phyloP scores from a whole-genome alignment of 208 protist species.

The Novymonas esmeraldas region DNA sequence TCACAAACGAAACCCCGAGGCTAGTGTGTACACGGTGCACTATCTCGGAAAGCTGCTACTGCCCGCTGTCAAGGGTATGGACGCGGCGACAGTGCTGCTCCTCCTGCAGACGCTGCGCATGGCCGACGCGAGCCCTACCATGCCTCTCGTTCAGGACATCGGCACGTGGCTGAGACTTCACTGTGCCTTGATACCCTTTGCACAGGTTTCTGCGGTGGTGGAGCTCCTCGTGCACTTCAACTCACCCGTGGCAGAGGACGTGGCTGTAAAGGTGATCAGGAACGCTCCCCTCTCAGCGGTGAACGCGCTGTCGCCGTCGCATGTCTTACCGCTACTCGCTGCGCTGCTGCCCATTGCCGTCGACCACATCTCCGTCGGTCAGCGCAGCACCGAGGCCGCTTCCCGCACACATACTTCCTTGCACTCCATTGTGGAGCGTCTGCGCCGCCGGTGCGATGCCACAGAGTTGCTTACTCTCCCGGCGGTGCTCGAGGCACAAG shows the following conservation, averaged over 20 bases:
- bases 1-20: neutral
- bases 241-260: slow-evolving; percentile 6
- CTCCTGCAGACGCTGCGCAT: slow-evolving; percentile 45
- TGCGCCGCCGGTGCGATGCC: too few relatives aligned
- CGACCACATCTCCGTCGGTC: neutral
- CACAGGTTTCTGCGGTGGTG: slow-evolving; percentile 2
- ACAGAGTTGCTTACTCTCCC: slow-evolving; percentile 15
- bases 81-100: slow-evolving; percentile 40
- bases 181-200: neutral
- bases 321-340: slow-evolving; percentile 4
- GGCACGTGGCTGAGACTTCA: slow-evolving; percentile 43
- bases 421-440: too few relatives aligned
- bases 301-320: slow-evolving; percentile 3
- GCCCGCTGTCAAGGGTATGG: slow-evolving; percentile 39
- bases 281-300: neutral
- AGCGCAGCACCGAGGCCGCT: too few relatives aligned
- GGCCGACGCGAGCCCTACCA: slow-evolving; percentile 22
- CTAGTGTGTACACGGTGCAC: neutral
- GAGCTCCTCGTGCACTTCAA: slow-evolving; percentile 20
- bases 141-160: slow-evolving; percentile 48
- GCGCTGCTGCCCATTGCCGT: slow-evolving; percentile 7
- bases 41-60: slow-evolving; percentile 26
- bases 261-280: slow-evolving; percentile 3
- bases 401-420: neutral
- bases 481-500: slow-evolving; percentile 1